Evolutionary conservation across 2,329 filamentous ascomycete species (phyloP).

Genomic region (Ophiostoma populinum): DNA sequence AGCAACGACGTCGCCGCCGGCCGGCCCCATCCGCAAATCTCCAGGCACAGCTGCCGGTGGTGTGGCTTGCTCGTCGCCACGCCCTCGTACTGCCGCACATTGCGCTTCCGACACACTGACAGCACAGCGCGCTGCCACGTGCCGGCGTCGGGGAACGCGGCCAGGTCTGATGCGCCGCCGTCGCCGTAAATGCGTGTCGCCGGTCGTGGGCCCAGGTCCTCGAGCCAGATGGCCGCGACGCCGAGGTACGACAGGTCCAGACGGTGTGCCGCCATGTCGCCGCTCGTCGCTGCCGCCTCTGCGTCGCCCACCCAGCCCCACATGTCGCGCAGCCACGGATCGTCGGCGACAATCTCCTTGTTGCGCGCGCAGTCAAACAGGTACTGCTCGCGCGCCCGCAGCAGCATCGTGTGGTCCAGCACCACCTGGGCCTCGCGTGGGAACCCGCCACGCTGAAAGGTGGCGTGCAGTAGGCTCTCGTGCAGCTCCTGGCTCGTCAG

Average conservation of each 20-base stretch:
- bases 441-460: conserved; percentile 27
- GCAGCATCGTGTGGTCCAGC: conserved; percentile 39
- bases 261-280: conserved; percentile 51
- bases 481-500: conserved; percentile 32
- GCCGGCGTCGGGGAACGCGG: conserved; percentile 28
- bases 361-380: conserved; percentile 49
- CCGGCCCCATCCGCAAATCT: conserved; percentile 57
- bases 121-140: conserved; percentile 46
- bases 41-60: conserved; percentile 58
- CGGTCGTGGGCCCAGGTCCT: conserved; percentile 39
- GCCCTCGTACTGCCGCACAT: conserved; percentile 26
- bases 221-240: conserved; percentile 54
- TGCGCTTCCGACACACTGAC: conserved; percentile 43
- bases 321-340: conserved; percentile 59
- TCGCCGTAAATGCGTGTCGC: conserved; percentile 9
- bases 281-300: conserved; percentile 44
- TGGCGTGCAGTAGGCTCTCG: conserved; percentile 32
- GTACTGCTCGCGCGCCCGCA: conserved; percentile 44
- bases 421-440: conserved; percentile 33
- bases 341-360: conserved; percentile 47
- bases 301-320: conserved; percentile 60
- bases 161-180: conserved; percentile 24
- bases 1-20: conserved; percentile 14
- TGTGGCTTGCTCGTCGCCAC: conserved; percentile 36
- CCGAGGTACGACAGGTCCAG: conserved; percentile 64